phyloP scores from a whole-genome alignment of 2,329 filamentous ascomycete genomes.

The Cladosporium velox region DNA sequence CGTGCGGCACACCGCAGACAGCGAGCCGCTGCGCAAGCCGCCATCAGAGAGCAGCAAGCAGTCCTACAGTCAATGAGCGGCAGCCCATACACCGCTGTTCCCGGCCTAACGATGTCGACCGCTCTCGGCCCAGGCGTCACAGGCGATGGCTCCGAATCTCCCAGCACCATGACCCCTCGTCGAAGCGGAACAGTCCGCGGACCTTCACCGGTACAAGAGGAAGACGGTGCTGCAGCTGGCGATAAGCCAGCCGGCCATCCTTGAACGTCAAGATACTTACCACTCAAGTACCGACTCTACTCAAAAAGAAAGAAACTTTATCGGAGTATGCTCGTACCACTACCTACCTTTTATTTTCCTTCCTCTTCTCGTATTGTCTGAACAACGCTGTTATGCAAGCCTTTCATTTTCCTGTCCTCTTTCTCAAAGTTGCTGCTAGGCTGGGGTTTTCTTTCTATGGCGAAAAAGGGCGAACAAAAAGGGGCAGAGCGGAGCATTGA shows the following conservation, averaged over 20 bases:
- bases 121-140: neutral
- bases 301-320: neutral
- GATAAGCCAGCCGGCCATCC: constrained; percentile 31
- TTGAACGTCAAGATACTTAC: constrained; percentile 9
- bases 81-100: constrained; percentile 5
- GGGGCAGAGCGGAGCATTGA: neutral
- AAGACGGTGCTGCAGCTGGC: constrained; percentile 18
- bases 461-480: neutral
- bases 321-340: neutral
- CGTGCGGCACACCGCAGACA: constrained; percentile 18
- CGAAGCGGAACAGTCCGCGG: constrained; percentile 34
- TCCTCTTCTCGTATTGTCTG: constrained; percentile 4
- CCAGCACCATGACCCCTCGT: constrained; percentile 27
- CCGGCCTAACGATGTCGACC: constrained; percentile 15
- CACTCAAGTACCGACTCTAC: neutral
- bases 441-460: neutral
- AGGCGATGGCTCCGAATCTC: neutral
- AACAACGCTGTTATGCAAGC: neutral
- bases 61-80: constrained; percentile 6
- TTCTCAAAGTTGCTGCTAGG: neutral
- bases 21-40: constrained; percentile 5
- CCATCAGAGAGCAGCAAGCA: constrained; percentile 11
- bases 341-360: neutral
- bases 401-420: neutral
- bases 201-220: constrained; percentile 34